Percentiles rank a stretch among this genome's conserved stretches.
These are phyloP conservation scores for Lasiodiplodia gonubiensis DNA, from an alignment of 2,329 filamentous ascomycete species.

Conservation along the genomic window DNA sequence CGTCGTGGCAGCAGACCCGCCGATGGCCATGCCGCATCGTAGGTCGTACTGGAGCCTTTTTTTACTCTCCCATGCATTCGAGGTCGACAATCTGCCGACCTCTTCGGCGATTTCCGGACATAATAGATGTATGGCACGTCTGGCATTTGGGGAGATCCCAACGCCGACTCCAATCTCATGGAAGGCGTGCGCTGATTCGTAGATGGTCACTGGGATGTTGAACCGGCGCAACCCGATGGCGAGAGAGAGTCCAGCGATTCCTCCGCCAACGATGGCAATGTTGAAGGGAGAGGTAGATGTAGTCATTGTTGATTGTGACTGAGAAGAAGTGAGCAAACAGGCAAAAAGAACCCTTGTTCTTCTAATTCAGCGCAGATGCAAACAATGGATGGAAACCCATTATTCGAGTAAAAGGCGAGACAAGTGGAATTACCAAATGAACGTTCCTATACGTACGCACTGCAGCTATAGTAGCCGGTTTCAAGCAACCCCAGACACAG, in stretches of 20 bases:
- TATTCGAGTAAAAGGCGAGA: no score
- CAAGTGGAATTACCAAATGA: no score
- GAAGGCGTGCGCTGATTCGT: conserved; percentile 62
- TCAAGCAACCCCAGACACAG: no score
- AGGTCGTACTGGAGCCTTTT: conserved; percentile 50
- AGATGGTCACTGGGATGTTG: conserved; percentile 57
- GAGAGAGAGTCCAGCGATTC: conserved; percentile 62
- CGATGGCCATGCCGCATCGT: conserved; percentile 39
- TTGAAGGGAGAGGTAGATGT: conserved; percentile 38
- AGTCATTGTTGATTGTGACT: no score
- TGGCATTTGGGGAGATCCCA: conserved; percentile 61
- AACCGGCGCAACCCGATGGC: conserved; percentile 59
- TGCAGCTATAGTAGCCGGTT: no score
- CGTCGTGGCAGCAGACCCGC: conserved; percentile 31
- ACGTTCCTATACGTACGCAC: no score
- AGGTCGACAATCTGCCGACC: conserved; percentile 52
- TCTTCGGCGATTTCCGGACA: conserved; percentile 52
- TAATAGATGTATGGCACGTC: conserved; percentile 60
- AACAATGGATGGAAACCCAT: no score
- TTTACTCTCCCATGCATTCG: conserved; percentile 46
- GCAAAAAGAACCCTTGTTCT: no score
- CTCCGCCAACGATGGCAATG: conserved; percentile 65
- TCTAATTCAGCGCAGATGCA: no score
- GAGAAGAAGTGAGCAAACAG: no score
- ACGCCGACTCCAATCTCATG: conserved; percentile 65